Conservation (phyloP, 495 filamentous ascomycete species). For the Penicillium nucicola region DNA sequence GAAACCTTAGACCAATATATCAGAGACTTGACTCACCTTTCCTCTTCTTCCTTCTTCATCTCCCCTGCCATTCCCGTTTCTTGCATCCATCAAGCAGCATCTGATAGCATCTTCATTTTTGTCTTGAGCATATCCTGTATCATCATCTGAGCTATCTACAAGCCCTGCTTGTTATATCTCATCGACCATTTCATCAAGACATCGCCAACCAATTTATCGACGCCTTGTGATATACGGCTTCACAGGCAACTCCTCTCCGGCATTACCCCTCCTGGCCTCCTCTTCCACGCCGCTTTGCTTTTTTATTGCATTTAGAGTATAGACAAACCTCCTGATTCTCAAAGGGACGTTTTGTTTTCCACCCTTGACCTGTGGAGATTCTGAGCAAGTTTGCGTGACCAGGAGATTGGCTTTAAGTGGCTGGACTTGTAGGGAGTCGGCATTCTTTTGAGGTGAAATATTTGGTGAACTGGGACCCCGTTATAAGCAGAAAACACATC, state of each 20-base stretch:
- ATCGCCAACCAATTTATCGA: no score
- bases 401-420: constrained; percentile 2
- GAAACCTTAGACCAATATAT: no score
- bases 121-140: background rate
- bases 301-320: no score
- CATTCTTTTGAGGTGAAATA: background rate
- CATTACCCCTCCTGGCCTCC: no score
- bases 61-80: background rate
- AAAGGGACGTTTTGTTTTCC: background rate
- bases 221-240: no score
- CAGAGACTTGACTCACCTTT: background rate
- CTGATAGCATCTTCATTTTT: background rate
- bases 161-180: no score
- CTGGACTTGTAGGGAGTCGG: constrained; percentile 9
- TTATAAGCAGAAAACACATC: background rate
- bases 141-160: background rate
- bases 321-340: no score
- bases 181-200: no score
- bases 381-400: background rate
- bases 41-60: background rate
- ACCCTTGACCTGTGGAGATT: background rate
- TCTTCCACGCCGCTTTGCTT: no score
- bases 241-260: no score
- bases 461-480: background rate
- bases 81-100: background rate